Evolutionary conservation across 495 filamentous ascomycete genomes (phyloP).

Genomic region (Cercophora newfieldiana): DNA sequence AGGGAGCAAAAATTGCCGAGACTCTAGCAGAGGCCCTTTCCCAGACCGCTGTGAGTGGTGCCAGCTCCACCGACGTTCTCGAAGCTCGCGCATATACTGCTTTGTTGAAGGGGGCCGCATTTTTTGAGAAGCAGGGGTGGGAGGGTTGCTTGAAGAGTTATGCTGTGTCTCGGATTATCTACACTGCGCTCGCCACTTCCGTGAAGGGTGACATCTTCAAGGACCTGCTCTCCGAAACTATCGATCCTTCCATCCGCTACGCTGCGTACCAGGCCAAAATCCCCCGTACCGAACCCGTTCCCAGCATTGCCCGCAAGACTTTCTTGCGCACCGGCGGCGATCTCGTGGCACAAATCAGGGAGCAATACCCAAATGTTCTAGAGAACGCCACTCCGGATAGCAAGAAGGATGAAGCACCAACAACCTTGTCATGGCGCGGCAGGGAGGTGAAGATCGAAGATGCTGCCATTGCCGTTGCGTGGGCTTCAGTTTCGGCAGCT

Average conservation of each 20-base stretch:
- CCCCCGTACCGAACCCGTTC: constrained; percentile 76
- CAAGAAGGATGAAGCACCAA: constrained; percentile 63
- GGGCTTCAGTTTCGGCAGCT: constrained; percentile 57
- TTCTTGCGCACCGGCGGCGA: constrained; percentile 64
- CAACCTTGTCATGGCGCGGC: constrained; percentile 83
- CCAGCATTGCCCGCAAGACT: constrained; percentile 71
- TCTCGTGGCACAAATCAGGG: constrained; percentile 66
- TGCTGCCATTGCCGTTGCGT: constrained; percentile 80
- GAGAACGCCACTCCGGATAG: constrained; percentile 61
- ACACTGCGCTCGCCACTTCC: constrained; percentile 61
- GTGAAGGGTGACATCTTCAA: constrained; percentile 74
- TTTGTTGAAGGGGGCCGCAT: constrained; percentile 68
- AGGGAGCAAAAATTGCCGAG: constrained; percentile 70
- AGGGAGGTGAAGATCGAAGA: constrained; percentile 88
- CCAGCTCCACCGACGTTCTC: constrained; percentile 69
- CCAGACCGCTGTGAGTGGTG: constrained; percentile 56
- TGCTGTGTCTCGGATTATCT: constrained; percentile 77
- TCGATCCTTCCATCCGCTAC: constrained; percentile 92
- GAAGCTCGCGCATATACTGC: constrained; percentile 85
- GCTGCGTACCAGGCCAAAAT: constrained; percentile 88
- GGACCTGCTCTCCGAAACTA: constrained; percentile 73
- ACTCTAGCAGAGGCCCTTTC: constrained; percentile 66
- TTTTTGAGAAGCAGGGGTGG: constrained; percentile 88
- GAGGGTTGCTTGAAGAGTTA: constrained; percentile 72
- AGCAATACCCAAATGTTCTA: constrained; percentile 69